These are phyloP conservation scores for Rhizopogon vinicolor DNA, from an alignment of 768 basidiomycete species.

Conservation along the genomic window DNA sequence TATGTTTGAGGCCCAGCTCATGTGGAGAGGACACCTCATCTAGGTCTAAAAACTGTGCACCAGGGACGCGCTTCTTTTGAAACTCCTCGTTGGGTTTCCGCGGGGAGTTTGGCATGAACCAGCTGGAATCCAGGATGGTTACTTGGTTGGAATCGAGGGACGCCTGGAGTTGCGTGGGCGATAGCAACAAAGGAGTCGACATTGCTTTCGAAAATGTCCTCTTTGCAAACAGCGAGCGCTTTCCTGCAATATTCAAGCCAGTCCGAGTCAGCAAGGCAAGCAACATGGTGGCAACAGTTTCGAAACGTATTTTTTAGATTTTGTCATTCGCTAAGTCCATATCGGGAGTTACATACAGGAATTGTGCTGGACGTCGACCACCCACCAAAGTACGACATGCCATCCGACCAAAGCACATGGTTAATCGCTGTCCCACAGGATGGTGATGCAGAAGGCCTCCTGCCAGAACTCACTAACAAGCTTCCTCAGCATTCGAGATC, in stretches of 20 bases:
- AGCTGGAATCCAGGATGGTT: slow-evolving; percentile 69
- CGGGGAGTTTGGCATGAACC: slow-evolving; percentile 91
- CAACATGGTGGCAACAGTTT: slow-evolving; percentile 4
- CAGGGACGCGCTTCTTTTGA: slow-evolving; percentile 58
- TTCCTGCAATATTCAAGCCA: slow-evolving; percentile 1
- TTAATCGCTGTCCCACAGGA: slow-evolving; percentile 82
- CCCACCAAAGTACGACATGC: slow-evolving; percentile 50
- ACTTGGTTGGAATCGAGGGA: slow-evolving; percentile 14
- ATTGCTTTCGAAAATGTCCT: slow-evolving; percentile 35
- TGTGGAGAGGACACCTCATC: slow-evolving; percentile 75
- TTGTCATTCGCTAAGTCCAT: slow-evolving; percentile 5
- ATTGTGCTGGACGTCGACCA: not conserved
- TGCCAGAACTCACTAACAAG: slow-evolving; percentile 61
- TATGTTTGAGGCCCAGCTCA: slow-evolving; percentile 83
- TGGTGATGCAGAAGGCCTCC: slow-evolving; percentile 75
- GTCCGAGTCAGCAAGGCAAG: slow-evolving; percentile 2
- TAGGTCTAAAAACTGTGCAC: slow-evolving; percentile 72
- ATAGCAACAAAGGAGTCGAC: slow-evolving; percentile 44
- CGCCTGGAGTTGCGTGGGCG: slow-evolving; percentile 44
- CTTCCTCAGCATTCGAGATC: slow-evolving; percentile 55
- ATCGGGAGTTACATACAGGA: slow-evolving; percentile 2
- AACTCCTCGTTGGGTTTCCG: slow-evolving; percentile 73
- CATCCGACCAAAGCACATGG: slow-evolving; percentile 96
- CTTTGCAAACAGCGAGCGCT: slow-evolving; percentile 2
- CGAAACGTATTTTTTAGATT: slow-evolving; percentile 15